A percentile compares a stretch with the other conserved stretches of the same genome.
Evolutionary conservation across 352 stramenopile genomes (phyloP).

Genomic region (Phytophthora colocasiae): DNA sequence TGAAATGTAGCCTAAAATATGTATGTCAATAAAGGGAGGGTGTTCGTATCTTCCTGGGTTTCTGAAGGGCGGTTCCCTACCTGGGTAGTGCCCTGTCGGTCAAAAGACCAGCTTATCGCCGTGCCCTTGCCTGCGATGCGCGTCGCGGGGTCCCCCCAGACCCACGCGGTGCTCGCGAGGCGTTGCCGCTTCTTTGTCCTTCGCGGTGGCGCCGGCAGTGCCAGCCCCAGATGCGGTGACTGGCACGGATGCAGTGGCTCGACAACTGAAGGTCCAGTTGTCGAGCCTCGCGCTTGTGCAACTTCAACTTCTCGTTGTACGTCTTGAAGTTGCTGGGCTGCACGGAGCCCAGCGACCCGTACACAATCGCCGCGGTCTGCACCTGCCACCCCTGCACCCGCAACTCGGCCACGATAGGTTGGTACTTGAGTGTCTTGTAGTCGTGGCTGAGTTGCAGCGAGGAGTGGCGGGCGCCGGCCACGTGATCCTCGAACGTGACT

Average conservation of each 20-base stretch:
- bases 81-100: too few species aligned
- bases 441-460: not conserved
- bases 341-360: conserved; percentile 16
- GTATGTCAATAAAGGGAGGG: too few species aligned
- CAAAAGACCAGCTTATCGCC: too few species aligned
- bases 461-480: too few species aligned
- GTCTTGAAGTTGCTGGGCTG: not conserved
- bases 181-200: conserved; percentile 5
- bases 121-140: too few species aligned
- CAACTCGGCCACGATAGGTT: not conserved
- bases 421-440: not conserved
- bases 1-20: too few species aligned
- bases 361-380: conserved; percentile 10
- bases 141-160: conserved; percentile 15
- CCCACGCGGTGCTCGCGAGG: not conserved
- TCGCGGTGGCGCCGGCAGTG: conserved; percentile 7
- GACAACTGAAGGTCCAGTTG: conserved; percentile 8
- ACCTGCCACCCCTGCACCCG: conserved; percentile 10
- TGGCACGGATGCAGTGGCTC: conserved; percentile 3
- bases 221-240: conserved; percentile 14
- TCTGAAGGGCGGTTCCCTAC: too few species aligned
- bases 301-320: conserved; percentile 2
- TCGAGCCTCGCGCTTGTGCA: conserved; percentile 8
- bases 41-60: too few species aligned
- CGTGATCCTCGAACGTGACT: not conserved